phyloP scores from a whole-genome alignment of 1,284 basidiomycete genomes.

The Cryptococcus sp. region DNA sequence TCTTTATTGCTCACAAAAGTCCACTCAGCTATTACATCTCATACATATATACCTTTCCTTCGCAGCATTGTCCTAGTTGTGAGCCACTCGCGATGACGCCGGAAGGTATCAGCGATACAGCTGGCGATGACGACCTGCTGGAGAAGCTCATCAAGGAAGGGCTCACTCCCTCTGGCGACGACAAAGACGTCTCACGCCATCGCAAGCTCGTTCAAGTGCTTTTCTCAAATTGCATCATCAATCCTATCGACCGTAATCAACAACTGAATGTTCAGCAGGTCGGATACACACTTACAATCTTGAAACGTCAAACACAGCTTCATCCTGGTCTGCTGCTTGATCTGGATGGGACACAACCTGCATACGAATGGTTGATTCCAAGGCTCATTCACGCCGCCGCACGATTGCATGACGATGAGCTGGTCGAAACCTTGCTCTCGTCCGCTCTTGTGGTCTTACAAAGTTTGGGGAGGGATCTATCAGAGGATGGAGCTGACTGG shows the following conservation, averaged over 20 bases:
- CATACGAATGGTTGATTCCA: slow-evolving; percentile 48
- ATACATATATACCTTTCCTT: too few relatives aligned
- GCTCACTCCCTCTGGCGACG: slow-evolving; percentile 26
- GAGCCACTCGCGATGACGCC: not conserved
- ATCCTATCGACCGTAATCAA: slow-evolving; percentile 15
- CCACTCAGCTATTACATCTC: too few relatives aligned
- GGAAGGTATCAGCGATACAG: slow-evolving; percentile 9
- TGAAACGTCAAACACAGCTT: slow-evolving; percentile 24
- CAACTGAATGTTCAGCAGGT: slow-evolving; percentile 24
- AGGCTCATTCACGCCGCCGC: slow-evolving; percentile 37
- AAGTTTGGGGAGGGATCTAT: slow-evolving; percentile 24
- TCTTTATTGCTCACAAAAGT: too few relatives aligned
- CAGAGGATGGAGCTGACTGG: slow-evolving; percentile 24
- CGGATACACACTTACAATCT: slow-evolving; percentile 36
- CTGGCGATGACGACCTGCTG: slow-evolving; percentile 29
- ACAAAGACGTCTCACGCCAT: slow-evolving; percentile 22
- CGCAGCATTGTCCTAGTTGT: too few relatives aligned
- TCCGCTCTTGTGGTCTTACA: slow-evolving; percentile 20
- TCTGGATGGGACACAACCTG: slow-evolving; percentile 16
- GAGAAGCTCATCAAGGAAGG: slow-evolving; percentile 41
- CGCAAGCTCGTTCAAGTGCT: slow-evolving; percentile 42
- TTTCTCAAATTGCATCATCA: slow-evolving; percentile 39
- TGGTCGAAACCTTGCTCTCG: slow-evolving; percentile 5
- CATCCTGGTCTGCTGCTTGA: slow-evolving; percentile 28
- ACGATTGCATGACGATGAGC: not conserved